phyloP scores from a whole-genome alignment of 805 yeast genomes.

The Cyberlindnera nakhonratchasimensis region DNA sequence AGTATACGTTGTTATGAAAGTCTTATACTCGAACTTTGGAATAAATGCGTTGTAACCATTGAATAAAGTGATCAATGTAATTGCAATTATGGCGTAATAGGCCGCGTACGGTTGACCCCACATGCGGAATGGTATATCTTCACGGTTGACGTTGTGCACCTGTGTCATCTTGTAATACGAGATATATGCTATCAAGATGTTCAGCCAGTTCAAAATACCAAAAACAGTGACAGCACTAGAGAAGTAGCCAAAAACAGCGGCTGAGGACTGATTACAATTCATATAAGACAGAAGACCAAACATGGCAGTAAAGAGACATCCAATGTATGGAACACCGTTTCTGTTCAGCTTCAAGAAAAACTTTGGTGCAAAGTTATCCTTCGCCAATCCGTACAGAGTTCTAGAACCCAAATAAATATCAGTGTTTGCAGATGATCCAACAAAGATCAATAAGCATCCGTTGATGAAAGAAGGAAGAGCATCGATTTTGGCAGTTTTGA shows the following conservation, averaged over 20 bases:
- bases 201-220: conserved; percentile 70
- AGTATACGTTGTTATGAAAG: conserved; percentile 72
- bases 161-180: conserved; percentile 58
- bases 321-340: conserved; percentile 64
- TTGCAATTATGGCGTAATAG: conserved; percentile 49
- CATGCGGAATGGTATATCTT: conserved; percentile 53
- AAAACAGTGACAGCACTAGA: conserved; percentile 75
- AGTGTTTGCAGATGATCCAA: conserved; percentile 75
- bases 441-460: conserved; percentile 70
- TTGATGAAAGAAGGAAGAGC: conserved; percentile 73
- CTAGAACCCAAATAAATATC: conserved; percentile 74
- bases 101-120: conserved; percentile 57
- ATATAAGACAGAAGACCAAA: conserved; percentile 67
- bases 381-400: conserved; percentile 65
- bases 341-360: conserved; percentile 60
- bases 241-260: conserved; percentile 59
- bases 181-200: conserved; percentile 62
- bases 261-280: conserved; percentile 55
- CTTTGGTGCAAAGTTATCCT: conserved; percentile 68
- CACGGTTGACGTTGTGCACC: conserved; percentile 61
- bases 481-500: conserved; percentile 57
- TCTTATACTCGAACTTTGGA: conserved; percentile 54
- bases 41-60: conserved; percentile 72
- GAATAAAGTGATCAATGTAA: conserved; percentile 51
- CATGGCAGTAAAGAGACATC: conserved; percentile 42